Percentiles rank a stretch among this genome's conserved stretches.
Conservation (phyloP, 75 land plant genomes). For the Adiantum capillusveneris region DNA sequence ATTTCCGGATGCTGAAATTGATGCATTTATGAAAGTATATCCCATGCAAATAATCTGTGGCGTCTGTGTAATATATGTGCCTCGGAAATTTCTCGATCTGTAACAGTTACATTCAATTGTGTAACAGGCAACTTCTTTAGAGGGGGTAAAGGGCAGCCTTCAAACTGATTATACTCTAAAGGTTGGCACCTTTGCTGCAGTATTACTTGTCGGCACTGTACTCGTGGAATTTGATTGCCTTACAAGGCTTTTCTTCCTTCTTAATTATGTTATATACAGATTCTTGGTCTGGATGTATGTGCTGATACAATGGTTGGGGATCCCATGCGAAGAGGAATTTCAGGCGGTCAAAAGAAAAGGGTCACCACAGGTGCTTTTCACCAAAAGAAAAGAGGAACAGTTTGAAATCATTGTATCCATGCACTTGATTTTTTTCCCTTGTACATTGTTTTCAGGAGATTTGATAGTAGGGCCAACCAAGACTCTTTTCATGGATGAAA, state of each 20-base stretch:
- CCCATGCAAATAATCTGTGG: no score
- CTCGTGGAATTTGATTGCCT: no score
- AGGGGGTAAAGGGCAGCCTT: constrained; percentile 43
- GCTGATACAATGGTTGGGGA: constrained; percentile 35
- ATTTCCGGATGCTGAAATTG: constrained; percentile 79
- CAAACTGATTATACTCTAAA: constrained; percentile 60
- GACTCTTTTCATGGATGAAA: constrained; percentile 63
- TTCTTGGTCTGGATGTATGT: constrained; percentile 29
- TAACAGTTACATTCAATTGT: background rate
- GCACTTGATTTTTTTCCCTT: no score
- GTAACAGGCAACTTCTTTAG: constrained; percentile 48
- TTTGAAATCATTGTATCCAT: no score
- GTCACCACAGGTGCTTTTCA: constrained; percentile 25
- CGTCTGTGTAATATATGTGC: no score
- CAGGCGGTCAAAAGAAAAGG: constrained; percentile 34
- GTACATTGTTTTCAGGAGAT: constrained; percentile 39
- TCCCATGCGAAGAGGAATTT: constrained; percentile 31
- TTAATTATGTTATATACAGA: constrained; percentile 10
- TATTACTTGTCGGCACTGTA: no score
- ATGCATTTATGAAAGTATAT: constrained; percentile 85
- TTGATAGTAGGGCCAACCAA: constrained; percentile 61
- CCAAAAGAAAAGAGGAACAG: background rate
- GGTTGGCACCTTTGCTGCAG: no score
- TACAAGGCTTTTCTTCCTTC: background rate
- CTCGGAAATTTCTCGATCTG: no score